Evolutionary conservation across 305 asterid species (phyloP), one percentile per base, ranked within the genome.

Genomic region (Striga hermonthica): DNA sequence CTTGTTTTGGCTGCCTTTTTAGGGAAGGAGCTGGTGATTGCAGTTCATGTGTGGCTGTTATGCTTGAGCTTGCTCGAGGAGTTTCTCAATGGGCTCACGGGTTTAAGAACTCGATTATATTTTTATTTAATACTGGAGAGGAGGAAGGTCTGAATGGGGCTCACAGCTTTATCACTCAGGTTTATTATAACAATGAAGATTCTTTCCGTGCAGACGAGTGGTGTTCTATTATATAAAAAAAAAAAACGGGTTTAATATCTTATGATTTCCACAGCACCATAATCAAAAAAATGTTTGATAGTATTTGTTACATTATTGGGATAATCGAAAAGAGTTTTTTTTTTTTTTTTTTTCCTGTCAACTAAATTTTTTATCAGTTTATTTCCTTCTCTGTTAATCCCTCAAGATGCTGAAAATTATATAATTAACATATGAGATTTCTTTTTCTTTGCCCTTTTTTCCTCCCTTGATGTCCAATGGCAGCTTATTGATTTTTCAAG

Each of bases 1-100:
- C 14, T 64, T 65, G 45, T 74, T 43, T 44, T 56, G 64, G 49
- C 38, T 12, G 63, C 56, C 71, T 68, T 67, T 69, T 62, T 78
- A 93, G 97, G 75, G 97, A 88, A 85, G 99, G 99, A 66, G 99
- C 97, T 67, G 97, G 99, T 50, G 99, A 94, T 76, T 90, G 97
- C 85, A 90, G 96, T 73, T 94, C 99, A 47, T 90, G 97, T 71
- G 93, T 94, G 69, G 86, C 95, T 60, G 97, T 94, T 68, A 94
- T 94, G 99, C 80, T 90, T 65, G 99, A 93, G 84, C 99, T 94
- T 84, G 96, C 99, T 68, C 90, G 99, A 59, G 99, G 96, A 73
- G 77, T 85, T 74, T 90, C 96, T 57, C 99, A 94, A 50, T 85
- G 95, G 97, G 99, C 96, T 75, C 99, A 94, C 67, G 95, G 96